Evolutionary conservation across 1,284 basidiomycete genomes (phyloP), one percentile per base, ranked within the genome.

Genomic region (Amylostereum areolatum): DNA sequence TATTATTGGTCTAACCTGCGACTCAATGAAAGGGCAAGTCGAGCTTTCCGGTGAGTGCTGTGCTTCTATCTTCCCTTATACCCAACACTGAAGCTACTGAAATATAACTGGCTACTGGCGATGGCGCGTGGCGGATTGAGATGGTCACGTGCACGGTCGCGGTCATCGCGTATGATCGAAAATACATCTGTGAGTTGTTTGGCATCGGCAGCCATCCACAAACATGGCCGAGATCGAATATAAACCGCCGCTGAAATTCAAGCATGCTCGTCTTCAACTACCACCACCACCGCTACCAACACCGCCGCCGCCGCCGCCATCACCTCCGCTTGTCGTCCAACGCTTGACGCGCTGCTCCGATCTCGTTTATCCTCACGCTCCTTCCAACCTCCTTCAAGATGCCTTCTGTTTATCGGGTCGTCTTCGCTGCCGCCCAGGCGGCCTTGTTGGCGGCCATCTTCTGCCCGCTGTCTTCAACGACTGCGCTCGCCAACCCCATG

Each of bases 371-470:
- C 32, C 33, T 46, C 40, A 45, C 32, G 28, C 46, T 46, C 36
- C 50, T 44, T 50, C 52, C 49, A 33, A 42, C 41, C 48, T 37
- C 47, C 42, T 10, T 51, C 49, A 55, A 48, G 47, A 72, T 74
- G 74, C 66, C 66, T 55, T 67, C 64, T 47, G 52, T 71, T 56
- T 59, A 63, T 52, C 66, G 62, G 46, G 56, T 61, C 57, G 55
- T 72, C 59, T 58, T 70, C 48, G 49, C 68, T 54, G 66, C 67
- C 52, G 58, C 73, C 46, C 62, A 75, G 56, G 65, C 68, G 33
- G 59, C 67, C 53, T 66, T 62, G 49, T 57, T 78, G 52, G 58
- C 70, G 47, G 60, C 67, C 45, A 55, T 74, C 50, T 52, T 40
- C 48, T 43, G 62, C 56, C 34, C 60, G 51, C 51, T 62, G 52